These are phyloP conservation scores for Corymbia maculata DNA, from an alignment of 345 rosid genomes.

Conservation along the genomic window DNA sequence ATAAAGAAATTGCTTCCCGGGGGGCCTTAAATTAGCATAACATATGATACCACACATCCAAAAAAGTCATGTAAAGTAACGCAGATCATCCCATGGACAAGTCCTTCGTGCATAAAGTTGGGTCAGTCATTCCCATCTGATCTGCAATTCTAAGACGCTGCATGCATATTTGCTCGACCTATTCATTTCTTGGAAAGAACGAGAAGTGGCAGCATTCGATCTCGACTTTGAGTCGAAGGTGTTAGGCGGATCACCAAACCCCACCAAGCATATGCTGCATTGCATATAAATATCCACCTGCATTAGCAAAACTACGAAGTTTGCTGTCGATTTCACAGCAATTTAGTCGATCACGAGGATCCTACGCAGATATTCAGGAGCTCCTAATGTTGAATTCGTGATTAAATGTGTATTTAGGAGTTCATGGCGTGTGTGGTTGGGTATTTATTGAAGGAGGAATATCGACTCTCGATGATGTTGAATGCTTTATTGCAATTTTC, in stretches of 20 bases:
- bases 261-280: neutral
- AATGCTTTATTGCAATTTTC: neutral
- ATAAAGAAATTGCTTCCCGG: neutral
- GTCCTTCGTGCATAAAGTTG: neutral
- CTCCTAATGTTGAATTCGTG: neutral
- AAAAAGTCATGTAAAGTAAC: neutral
- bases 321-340: neutral
- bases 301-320: neutral
- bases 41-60: neutral
- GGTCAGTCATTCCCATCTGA: neutral
- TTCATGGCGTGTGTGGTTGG: neutral
- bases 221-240: neutral
- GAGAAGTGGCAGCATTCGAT: neutral
- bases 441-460: neutral
- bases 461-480: neutral
- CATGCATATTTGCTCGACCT: neutral
- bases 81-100: neutral
- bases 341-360: neutral
- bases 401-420: neutral
- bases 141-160: neutral
- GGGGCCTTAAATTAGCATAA: neutral
- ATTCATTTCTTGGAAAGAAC: neutral
- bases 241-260: neutral
- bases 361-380: neutral
- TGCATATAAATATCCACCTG: neutral